Base-by-base conservation (phyloP, 2,329 filamentous ascomycete genomes). In the Diaporthe eres region DNA sequence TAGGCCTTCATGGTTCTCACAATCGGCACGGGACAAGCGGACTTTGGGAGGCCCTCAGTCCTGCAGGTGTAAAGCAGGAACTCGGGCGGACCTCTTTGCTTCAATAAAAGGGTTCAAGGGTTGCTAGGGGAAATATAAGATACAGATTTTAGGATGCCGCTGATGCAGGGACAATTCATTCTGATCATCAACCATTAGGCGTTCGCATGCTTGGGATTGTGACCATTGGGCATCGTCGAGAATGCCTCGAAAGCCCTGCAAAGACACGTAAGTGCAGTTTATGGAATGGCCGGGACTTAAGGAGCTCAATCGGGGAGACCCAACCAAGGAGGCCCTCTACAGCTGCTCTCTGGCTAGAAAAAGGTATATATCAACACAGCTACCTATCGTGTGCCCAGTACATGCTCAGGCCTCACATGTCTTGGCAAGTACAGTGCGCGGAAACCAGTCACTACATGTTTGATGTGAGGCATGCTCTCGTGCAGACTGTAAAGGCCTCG, bases 1-100 rank as follows among this genome's bases (percentile, higher is more conserved):
- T 44, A 57, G 65, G 42, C 63, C 58, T 65, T 51, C 13, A 47
- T 55, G 58, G 17, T 39, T 55, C 47, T 55, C 47, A 61, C 37
- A 31, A 53, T 72, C 34, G 39, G 51, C 63, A 15, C 10, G 49
- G 28, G 25, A 53, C 42, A 25, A 19, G 31, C 53, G 65, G 31
- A 28, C 25, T 49, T 53, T 68, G 17, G 13, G 65, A 51, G 47
- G 22, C 17, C n/a, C 31, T 39, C 22, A 47, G 8, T n/a, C 13
- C 49, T 22, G 47, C 47, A 42, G 31, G 31, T 28, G 47, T 47
- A 68, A 37, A 8, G 22, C 65, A 53, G 65, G 60, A 22, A 68
- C 34, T 39, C 47, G 9, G 65, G 12, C 49, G 31, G 31, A 25
- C 19, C 22, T 39, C 47, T 68, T 39, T 3, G 22, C 61, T 53